phyloP scores from a whole-genome alignment of 2,329 filamentous ascomycete species.

The Oidium heveae region DNA sequence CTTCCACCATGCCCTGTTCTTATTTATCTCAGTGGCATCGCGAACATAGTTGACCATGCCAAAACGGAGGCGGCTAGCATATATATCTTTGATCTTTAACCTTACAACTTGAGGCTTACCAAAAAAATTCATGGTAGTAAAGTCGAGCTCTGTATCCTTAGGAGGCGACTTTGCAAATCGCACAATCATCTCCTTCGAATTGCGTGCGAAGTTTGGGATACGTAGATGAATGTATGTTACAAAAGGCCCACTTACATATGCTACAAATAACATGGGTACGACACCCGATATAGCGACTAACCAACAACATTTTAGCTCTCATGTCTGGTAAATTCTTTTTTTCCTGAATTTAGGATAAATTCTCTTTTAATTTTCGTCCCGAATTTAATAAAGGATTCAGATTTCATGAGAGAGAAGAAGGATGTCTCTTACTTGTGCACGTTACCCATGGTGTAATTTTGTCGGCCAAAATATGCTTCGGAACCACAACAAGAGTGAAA shows the following conservation, averaged over 20 bases:
- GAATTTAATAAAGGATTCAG: no score
- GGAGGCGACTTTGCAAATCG: conserved; percentile 25
- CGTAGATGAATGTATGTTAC: conserved; percentile 47
- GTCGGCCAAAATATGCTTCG: conserved; percentile 9
- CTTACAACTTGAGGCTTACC: conserved; percentile 15
- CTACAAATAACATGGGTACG: conserved; percentile 37
- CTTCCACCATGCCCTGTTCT: conserved; percentile 11
- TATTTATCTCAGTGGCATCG: conserved; percentile 8
- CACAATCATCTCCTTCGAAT: conserved; percentile 28
- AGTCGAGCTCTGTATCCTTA: conserved; percentile 15
- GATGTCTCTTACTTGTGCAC: conserved; percentile 5
- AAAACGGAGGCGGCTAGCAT: conserved; percentile 8
- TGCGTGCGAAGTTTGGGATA: conserved; percentile 38
- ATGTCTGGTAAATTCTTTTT: no score
- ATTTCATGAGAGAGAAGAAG: not conserved
- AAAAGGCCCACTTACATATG: conserved; percentile 40
- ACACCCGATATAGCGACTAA: conserved; percentile 21
- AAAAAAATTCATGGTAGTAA: conserved; percentile 18
- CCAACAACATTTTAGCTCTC: not conserved
- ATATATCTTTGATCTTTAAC: conserved; percentile 10
- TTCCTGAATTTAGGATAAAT: no score
- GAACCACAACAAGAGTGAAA: conserved; percentile 37
- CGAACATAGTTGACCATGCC: conserved; percentile 13
- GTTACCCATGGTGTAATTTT: conserved; percentile 11
- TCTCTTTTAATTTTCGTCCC: no score